A percentile compares a stretch with the other conserved stretches of the same genome.
Conservation (phyloP, 1,284 basidiomycete species). For the Phylloboletellus chloephorus region DNA sequence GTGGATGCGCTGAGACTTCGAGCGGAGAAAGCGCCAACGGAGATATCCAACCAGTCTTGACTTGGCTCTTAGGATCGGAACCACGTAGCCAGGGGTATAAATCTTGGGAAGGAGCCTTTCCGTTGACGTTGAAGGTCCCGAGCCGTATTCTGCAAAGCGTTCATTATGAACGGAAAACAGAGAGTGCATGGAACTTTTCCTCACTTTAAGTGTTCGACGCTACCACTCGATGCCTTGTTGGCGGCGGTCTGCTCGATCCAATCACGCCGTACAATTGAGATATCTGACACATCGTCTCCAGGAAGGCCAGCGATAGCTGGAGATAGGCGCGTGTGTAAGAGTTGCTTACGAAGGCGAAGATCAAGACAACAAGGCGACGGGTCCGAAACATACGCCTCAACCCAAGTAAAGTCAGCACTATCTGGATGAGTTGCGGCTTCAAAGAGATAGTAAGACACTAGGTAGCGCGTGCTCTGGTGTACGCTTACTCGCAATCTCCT, state of each 20-base stretch:
- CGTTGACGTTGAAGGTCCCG: slow-evolving; percentile 79
- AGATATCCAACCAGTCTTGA: slow-evolving; percentile 26
- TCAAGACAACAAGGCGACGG: slow-evolving; percentile 41
- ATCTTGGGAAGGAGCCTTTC: slow-evolving; percentile 64
- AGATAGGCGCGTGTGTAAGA: slow-evolving; percentile 50
- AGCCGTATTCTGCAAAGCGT: slow-evolving; percentile 47
- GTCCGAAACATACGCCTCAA: slow-evolving; percentile 14
- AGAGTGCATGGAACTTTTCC: slow-evolving; percentile 6
- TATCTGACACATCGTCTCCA: slow-evolving; percentile 55
- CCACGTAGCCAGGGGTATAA: slow-evolving; percentile 46
- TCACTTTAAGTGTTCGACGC: slow-evolving; percentile 29
- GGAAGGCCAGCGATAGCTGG: slow-evolving; percentile 54
- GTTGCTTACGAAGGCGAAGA: slow-evolving; percentile 43
- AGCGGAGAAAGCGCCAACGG: slow-evolving; percentile 39
- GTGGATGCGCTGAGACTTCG: slow-evolving; percentile 11
- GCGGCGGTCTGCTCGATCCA: slow-evolving; percentile 50
- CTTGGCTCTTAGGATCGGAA: slow-evolving; percentile 2
- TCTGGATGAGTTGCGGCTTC: slow-evolving; percentile 13
- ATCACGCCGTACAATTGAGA: slow-evolving; percentile 51
- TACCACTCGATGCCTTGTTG: slow-evolving; percentile 28
- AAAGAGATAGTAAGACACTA: slow-evolving; percentile 1
- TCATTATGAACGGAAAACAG: slow-evolving; percentile 4
- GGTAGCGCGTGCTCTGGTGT: neutral
- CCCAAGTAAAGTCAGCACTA: slow-evolving; percentile 19
- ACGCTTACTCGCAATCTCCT: slow-evolving; percentile 21